Evolutionary conservation across 495 filamentous ascomycete genomes (phyloP), one percentile per base, ranked within the genome.

Genomic region (Trichocladium uniseriatum): DNA sequence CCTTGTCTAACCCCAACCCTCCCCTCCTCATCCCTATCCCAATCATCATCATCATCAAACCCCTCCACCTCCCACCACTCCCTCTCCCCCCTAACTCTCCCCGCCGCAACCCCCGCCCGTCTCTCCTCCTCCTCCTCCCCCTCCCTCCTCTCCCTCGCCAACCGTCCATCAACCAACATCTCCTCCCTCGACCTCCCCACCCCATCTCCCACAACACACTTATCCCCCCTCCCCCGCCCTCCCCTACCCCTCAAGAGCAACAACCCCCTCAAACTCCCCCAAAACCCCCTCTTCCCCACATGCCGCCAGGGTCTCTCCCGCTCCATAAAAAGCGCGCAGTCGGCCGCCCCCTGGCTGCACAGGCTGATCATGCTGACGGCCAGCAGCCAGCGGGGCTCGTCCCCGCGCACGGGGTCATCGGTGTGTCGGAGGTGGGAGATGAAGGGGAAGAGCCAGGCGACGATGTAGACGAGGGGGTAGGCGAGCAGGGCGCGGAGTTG

Each of bases 261-360:
- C n/a, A n/a, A n/a, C n/a, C n/a, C n/a, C n/a, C n/a, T n/a, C n/a
- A n/a, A n/a, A n/a, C n/a, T n/a, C n/a, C n/a, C n/a, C n/a, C n/a
- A n/a, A n/a, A n/a, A n/a, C n/a, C n/a, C n/a, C n/a, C n/a, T n/a
- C n/a, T n/a, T n/a, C n/a, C n/a, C n/a, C n/a, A n/a, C n/a, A n/a
- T n/a, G n/a, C n/a, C n/a, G n/a, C n/a, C 85, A 88, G 2, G 85
- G 85, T 59, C 73, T 74, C 61, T 89, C 85, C 21, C 81, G 73
- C 6, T 71, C 64, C 22, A 67, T 69, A 60, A 89, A 89, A 20
- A 88, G 69, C 49, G 69, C 66, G 54, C 79, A 83, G 62, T 88
- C 81, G 1, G 82, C 79, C 2, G 76, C 73, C 38, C 81, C 82
- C 55, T 86, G 82, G 29, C 75, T 64, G 7, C 69, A 72, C 22